Evolutionary conservation across 1,284 basidiomycete species (phyloP), one percentile per base, ranked within the genome.

Genomic region (Ganoderma multipileum): DNA sequence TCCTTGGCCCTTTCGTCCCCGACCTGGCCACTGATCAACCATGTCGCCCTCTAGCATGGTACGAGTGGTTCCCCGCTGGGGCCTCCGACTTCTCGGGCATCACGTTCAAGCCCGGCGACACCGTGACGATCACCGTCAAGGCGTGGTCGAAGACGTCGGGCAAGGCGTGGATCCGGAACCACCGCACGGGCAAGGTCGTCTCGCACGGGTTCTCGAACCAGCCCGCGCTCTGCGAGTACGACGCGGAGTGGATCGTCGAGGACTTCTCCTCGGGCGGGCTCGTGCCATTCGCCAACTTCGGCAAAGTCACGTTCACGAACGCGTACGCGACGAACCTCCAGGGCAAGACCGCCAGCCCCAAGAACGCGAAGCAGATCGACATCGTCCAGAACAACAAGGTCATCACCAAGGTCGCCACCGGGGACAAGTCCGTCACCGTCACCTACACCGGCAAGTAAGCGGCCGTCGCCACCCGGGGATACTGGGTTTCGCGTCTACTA

Each of bases 41-140:
- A 11, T 18, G 8, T 9, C 20, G 8, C 44, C 44, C 12, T 30
- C 30, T 61, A 81, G 80, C 79, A 18, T 81, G 81, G 81, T 81
- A 78, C 69, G 80, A 82, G 69, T 82, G 79, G 77, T 82, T 75
- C 76, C 80, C 81, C 47, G 80, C 75, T 68, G 77, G 69, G 70
- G 78, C 80, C 18, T 67, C 73, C 65, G 78, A 80, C 73, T 81
- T 81, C 74, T 68, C 68, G 14, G 80, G 78, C 66, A 80, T 82
- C 73, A 65, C 67, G 60, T 64, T 78, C 72, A 69, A 65, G 64
- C 68, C 76, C 1, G 79, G 81, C 57, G 74, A 82, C 74, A 69
- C 71, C 6, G 73, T 81, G 65, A 78, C 70, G 28, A 70, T 77
- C 54, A 77, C 77, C 47, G 76, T 79, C 30, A 77, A 75, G 52